Evolutionary conservation across 352 stramenopile species (phyloP), one percentile per base, ranked within the genome.

Genomic region (Globisporangium echinulatum): DNA sequence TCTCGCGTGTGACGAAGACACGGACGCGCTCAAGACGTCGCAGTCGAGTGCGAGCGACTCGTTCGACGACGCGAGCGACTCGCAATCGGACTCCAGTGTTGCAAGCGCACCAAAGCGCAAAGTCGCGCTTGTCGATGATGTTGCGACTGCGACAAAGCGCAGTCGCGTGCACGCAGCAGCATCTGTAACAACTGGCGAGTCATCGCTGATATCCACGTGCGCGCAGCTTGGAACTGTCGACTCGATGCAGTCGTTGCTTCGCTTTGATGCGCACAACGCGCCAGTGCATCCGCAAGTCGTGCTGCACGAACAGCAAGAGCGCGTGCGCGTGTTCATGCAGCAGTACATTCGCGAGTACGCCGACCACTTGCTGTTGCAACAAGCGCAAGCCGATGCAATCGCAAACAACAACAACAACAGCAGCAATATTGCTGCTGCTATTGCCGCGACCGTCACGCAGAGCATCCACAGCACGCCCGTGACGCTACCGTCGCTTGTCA

Each of bases 11-110:
- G 43, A 64, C 25, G 55, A 60, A 54, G 61, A 68, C 10, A 52
- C 56, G 6, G 56, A 72, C 19, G 57, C 55, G 5, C 59, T 76
- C 49, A 81, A 82, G 58, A 85, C 76, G 7, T 74, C 82, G 2
- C 71, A 87, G 59, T 85, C 82, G 0, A 85, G 71, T 19, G 78
- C 88, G 38, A 88, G 69, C 44, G 78, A 89, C 50, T 75, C 79
- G 59, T 82, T 65, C 33, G 75, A 86, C 33, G 76, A 85, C 13
- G 71, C 69, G 25, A 87, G 73, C 37, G 77, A 87, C 49, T 84
- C 75, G 5, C 71, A 75, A 51, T 83, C 73, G 0, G 82, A 88
- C 46, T 49, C 54, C 14, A 84, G 69, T 59, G 64, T 52, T 10
- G 69, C 52, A 44, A 44, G 39, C 39, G 39, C 39, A 44, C 6